These are phyloP conservation scores for Macrophomina tecta DNA, from an alignment of 2,329 filamentous ascomycete species.

Conservation along the genomic window DNA sequence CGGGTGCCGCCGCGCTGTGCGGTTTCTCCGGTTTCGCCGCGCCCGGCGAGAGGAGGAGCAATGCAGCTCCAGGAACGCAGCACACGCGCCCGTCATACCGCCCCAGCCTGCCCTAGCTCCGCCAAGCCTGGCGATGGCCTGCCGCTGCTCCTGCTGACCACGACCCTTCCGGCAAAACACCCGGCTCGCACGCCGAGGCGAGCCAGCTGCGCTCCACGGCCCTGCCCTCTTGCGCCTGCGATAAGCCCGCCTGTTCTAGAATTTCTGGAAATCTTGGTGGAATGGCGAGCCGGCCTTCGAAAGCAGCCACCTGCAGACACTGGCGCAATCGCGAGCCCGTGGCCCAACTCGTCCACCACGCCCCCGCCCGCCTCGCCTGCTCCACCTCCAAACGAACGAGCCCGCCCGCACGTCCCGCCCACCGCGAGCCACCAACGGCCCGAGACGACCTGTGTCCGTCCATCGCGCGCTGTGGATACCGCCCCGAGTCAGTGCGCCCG, in stretches of 20 bases:
- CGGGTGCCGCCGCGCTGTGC: neutral
- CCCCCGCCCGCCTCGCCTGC: neutral
- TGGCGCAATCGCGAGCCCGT: neutral
- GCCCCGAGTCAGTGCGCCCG: slow-evolving; percentile 9
- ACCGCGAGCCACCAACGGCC: neutral
- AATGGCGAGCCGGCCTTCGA: slow-evolving; percentile 5
- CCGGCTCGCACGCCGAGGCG: slow-evolving; percentile 8
- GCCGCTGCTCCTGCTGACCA: neutral
- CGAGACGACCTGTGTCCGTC: neutral
- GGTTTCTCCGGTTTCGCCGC: slow-evolving; percentile 23
- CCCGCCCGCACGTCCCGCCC: neutral
- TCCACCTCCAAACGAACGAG: slow-evolving; percentile 4
- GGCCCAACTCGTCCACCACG: neutral
- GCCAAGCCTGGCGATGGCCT: neutral
- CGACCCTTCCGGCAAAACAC: neutral
- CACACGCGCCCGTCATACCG: neutral
- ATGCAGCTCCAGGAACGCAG: neutral
- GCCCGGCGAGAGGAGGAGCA: neutral
- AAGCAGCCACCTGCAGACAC: neutral
- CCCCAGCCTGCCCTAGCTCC: neutral
- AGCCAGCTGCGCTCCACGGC: neutral
- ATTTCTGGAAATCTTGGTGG: slow-evolving; percentile 21
- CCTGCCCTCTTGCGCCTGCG: neutral
- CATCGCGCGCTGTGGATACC: neutral
- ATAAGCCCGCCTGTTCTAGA: slow-evolving; percentile 8